Evolutionary conservation across 805 yeast species (phyloP), one percentile per base, ranked within the genome.

Genomic region (Yamadazyma kitorensis): DNA sequence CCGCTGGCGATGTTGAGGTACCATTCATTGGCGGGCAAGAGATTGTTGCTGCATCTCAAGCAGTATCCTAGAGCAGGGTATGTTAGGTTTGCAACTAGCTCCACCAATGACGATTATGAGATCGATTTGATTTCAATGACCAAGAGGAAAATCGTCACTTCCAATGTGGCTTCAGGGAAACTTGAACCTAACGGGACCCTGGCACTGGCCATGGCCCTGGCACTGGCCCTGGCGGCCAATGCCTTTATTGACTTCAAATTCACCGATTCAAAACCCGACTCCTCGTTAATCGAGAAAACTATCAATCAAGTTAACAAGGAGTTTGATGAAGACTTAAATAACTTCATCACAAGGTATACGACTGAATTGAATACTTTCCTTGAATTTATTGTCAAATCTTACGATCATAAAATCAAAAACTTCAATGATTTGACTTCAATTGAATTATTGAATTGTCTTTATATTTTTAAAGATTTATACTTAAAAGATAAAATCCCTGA

Each of bases 141-240:
- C 27, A 51, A 48, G 36, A 45, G 43, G 2, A 40, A 44, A 12
- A 31, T 21, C 20, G 9, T 20, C 10, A 16, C 3, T 3, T 10
- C 5, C 10, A 11, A n/a, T 8, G 13, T 17, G 11, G 14, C 10
- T 27, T 13, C 6, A 6, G 17, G 15, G 6, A 14, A 12, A 6
- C 10, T 19, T 7, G 36, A 39, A 29, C n/a, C 20, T 4, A 28
- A 21, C 66, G 61, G 49, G 55, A 45, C 59, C 62, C n/a, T n/a
- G n/a, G n/a, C 61, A 58, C 54, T 62, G 64, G 67, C 54, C 58
- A 25, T 11, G 14, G 17, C 17, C 14, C 17, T 26, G 14, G 29
- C 29, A 26, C 8, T n/a, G n/a, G n/a, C n/a, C n/a, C n/a, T n/a
- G n/a, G n/a, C 23, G 8, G 6, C 7, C 12, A 6, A 8, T 10